Conservation (phyloP, 2,329 filamentous ascomycete species). For the Ophioceras dolichostomum region DNA sequence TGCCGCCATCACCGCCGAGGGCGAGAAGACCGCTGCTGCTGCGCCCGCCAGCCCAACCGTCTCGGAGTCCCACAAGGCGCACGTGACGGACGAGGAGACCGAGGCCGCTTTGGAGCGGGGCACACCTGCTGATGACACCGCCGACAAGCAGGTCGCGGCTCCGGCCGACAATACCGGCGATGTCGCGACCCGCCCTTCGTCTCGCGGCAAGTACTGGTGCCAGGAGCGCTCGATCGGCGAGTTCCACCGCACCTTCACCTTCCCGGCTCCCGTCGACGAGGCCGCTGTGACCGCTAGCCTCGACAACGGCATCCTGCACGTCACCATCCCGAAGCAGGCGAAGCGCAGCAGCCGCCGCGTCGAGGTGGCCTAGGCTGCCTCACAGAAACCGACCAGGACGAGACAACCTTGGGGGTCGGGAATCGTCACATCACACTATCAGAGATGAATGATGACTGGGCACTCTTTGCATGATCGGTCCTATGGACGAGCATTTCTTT, state of each 20-base stretch:
- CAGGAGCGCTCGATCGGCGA: conserved; percentile 53
- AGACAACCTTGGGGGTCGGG: too few relatives aligned
- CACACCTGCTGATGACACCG: conserved; percentile 14
- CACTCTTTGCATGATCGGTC: too few relatives aligned
- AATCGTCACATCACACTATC: too few relatives aligned
- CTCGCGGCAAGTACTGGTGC: conserved; percentile 47
- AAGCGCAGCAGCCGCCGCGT: conserved; percentile 46
- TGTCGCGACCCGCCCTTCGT: conserved; percentile 6
- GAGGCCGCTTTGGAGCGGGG: conserved; percentile 14
- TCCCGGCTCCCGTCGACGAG: conserved; percentile 51
- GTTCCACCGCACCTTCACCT: conserved; percentile 57
- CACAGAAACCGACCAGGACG: too few relatives aligned
- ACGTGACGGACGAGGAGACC: conserved; percentile 49
- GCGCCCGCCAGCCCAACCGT: conserved; percentile 5
- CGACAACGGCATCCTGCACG: conserved; percentile 51
- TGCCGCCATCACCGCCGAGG: conserved; percentile 26
- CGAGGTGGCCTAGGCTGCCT: conserved; percentile 34
- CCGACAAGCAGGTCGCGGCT: conserved; percentile 19
- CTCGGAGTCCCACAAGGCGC: conserved; percentile 39
- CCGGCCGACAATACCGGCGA: conserved; percentile 16
- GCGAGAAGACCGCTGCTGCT: conserved; percentile 13
- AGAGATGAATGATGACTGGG: too few relatives aligned
- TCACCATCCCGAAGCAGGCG: conserved; percentile 54
- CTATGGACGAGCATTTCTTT: too few relatives aligned
- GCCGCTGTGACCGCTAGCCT: conserved; percentile 49